Conservation (phyloP, 2,329 filamentous ascomycete species). For the Ophiostoma australiae region DNA sequence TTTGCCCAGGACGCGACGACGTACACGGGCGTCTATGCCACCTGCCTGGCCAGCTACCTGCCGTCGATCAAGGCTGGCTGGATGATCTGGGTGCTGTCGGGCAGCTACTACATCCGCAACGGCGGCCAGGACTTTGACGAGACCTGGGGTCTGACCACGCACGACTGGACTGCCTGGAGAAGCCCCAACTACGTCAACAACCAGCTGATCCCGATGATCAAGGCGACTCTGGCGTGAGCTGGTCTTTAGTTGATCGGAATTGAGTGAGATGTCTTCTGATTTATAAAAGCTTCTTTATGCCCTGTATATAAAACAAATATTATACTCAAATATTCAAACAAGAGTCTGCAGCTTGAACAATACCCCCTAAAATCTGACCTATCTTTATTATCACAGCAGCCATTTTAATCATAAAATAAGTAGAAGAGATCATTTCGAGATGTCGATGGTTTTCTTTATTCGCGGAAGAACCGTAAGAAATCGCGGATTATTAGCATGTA, state of each 20-base stretch:
- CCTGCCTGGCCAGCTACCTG: conserved; percentile 48
- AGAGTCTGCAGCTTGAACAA: too few species aligned
- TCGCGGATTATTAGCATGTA: too few species aligned
- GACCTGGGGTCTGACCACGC: conserved; percentile 51
- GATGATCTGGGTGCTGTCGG: conserved; percentile 55
- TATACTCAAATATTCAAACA: too few species aligned
- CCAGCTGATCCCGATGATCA: conserved; percentile 40
- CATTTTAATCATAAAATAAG: too few species aligned
- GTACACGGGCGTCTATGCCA: conserved; percentile 47
- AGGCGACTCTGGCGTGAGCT: conserved; percentile 31
- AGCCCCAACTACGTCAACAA: conserved; percentile 41
- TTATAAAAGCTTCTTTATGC: too few species aligned
- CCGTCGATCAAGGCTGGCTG: conserved; percentile 48
- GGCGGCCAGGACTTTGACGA: conserved; percentile 54
- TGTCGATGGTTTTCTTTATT: too few species aligned
- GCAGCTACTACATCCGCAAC: conserved; percentile 53
- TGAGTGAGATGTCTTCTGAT: too few species aligned
- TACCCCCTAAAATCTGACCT: too few species aligned
- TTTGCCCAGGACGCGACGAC: conserved; percentile 46
- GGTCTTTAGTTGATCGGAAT: background rate
- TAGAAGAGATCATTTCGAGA: too few species aligned
- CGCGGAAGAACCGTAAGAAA: too few species aligned
- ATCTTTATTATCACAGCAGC: too few species aligned
- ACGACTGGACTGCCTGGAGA: conserved; percentile 52
- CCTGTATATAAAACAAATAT: too few species aligned